Evolutionary conservation across 805 yeast genomes (phyloP).

Genomic region (Metschnikowia amazonensis): DNA sequence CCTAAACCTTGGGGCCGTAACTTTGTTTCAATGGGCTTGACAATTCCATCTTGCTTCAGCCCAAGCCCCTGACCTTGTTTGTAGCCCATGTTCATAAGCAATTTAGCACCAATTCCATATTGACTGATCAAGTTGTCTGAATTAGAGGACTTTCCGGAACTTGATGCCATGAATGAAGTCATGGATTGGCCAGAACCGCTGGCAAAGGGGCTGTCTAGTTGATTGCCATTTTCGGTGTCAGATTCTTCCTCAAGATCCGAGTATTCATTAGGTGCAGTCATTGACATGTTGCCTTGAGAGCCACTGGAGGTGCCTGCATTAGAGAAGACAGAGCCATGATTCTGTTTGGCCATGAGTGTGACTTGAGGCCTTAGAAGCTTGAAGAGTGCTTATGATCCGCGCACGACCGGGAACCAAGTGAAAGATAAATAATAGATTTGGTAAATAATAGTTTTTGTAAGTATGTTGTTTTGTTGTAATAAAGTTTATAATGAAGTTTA

Average conservation of each 20-base stretch:
- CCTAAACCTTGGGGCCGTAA: slow-evolving; percentile 68
- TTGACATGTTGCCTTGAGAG: background rate
- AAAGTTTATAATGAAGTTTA: no score
- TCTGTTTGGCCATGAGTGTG: slow-evolving; percentile 2
- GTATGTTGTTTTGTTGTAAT: no score
- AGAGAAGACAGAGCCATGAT: slow-evolving; percentile 2
- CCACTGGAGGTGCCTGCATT: background rate
- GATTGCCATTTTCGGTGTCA: background rate
- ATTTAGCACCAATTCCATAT: slow-evolving; percentile 83
- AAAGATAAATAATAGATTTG: no score
- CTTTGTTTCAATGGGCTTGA: slow-evolving; percentile 72
- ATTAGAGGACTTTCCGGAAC: background rate
- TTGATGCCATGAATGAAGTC: background rate
- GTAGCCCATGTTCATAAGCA: slow-evolving; percentile 85
- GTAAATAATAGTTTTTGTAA: no score
- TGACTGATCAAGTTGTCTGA: slow-evolving; percentile 11
- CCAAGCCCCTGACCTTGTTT: slow-evolving; percentile 86
- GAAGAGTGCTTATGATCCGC: background rate
- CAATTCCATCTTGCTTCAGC: slow-evolving; percentile 62
- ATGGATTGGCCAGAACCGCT: background rate
- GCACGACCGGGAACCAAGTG: no score
- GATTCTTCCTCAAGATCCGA: slow-evolving; percentile 16
- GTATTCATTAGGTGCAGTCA: slow-evolving; percentile 10
- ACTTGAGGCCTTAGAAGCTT: background rate
- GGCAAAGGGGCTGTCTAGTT: background rate